Evolutionary conservation across 352 stramenopile species (phyloP).

Genomic region (Globisporangium takayamanum): DNA sequence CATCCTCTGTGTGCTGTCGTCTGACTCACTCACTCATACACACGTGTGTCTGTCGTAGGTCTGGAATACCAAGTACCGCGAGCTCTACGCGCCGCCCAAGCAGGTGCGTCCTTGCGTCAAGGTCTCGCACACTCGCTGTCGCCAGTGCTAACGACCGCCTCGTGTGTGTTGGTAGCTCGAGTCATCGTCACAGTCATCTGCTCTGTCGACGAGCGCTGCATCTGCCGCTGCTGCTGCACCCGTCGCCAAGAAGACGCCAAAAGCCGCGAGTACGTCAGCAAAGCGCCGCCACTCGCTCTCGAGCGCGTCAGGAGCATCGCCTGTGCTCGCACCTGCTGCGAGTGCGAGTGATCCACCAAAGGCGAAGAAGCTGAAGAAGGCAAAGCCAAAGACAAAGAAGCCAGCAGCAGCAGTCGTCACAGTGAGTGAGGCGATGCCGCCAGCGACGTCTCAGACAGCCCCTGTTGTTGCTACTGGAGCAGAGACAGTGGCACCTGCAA

Average conservation of each 20-base stretch:
- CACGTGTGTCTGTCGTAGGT: conserved; percentile 1
- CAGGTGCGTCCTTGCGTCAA: background rate
- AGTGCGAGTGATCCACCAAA: background rate
- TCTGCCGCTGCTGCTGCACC: background rate
- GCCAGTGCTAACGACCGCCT: too few relatives aligned
- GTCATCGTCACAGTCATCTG: too few relatives aligned
- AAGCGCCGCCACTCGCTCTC: background rate
- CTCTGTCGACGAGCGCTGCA: background rate
- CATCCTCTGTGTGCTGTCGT: conserved; percentile 6
- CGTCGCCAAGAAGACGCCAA: conserved; percentile 6
- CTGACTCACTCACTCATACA: background rate
- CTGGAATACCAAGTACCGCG: conserved; percentile 12
- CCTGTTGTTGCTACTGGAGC: background rate
- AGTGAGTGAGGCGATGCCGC: background rate
- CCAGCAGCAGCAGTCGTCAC: background rate
- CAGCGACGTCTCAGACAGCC: background rate
- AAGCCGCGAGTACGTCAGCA: background rate
- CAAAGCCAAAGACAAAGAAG: background rate
- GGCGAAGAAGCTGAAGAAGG: background rate
- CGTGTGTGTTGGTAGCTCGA: too few relatives aligned
- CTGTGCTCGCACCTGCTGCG: background rate
- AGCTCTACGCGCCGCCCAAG: background rate
- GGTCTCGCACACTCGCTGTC: background rate
- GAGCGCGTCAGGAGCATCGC: background rate
- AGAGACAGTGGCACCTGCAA: background rate